phyloP scores from a whole-genome alignment of 2,329 filamentous ascomycete genomes.

The Aureobasidium sp. region DNA sequence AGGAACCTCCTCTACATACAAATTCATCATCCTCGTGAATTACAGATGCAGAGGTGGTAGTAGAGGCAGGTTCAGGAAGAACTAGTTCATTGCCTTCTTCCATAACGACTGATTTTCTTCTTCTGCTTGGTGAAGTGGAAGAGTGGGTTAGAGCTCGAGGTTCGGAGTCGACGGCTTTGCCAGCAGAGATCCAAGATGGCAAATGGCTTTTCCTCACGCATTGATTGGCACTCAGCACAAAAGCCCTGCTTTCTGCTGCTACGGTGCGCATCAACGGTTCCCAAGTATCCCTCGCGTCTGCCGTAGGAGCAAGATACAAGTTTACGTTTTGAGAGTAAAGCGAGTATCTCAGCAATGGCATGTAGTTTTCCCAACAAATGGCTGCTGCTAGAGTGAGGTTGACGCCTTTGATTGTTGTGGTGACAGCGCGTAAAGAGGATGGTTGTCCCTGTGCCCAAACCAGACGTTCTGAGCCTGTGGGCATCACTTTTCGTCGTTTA shows the following conservation, averaged over 20 bases:
- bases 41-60: too few species aligned
- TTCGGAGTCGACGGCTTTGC: background rate
- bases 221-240: slow-evolving; percentile 84
- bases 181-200: slow-evolving; percentile 46
- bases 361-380: slow-evolving; percentile 97
- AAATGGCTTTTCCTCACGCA: slow-evolving; percentile 55
- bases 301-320: slow-evolving; percentile 82
- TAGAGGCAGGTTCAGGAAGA: slow-evolving; percentile 21
- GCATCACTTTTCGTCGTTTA: slow-evolving; percentile 89
- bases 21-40: slow-evolving; percentile 42
- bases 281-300: slow-evolving; percentile 79
- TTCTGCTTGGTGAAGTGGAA: background rate
- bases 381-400: slow-evolving; percentile 74
- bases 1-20: slow-evolving; percentile 67
- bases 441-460: slow-evolving; percentile 85
- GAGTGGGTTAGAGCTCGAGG: background rate
- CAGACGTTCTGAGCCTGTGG: slow-evolving; percentile 73
- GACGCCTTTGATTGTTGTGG: slow-evolving; percentile 68
- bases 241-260: slow-evolving; percentile 71
- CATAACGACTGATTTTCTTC: slow-evolving; percentile 15
- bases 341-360: slow-evolving; percentile 76
- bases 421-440: slow-evolving; percentile 68
- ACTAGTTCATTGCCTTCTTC: slow-evolving; percentile 50
- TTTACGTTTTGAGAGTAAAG: slow-evolving; percentile 89
- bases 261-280: slow-evolving; percentile 71